These are phyloP conservation scores for Juncus inflexus DNA, from an alignment of 176 grass and related monocot genomes.

Conservation along the genomic window DNA sequence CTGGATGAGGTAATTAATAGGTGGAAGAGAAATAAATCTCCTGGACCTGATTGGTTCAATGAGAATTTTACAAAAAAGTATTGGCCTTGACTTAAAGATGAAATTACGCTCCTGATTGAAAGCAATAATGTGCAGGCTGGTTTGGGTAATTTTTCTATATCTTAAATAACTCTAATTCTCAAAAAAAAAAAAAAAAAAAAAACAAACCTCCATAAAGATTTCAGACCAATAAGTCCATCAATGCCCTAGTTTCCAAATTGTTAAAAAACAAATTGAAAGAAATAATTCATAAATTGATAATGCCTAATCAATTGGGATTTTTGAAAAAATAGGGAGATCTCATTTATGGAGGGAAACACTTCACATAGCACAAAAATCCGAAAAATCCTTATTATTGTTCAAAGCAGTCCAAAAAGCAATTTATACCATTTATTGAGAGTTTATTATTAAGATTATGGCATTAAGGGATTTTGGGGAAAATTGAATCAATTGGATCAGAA, in stretches of 20 bases:
- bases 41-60: background rate
- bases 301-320: background rate
- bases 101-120: background rate
- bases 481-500: background rate
- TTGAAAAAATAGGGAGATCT: background rate
- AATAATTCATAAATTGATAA: background rate
- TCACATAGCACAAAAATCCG: background rate
- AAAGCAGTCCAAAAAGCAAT: slow-evolving; percentile 10
- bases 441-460: background rate
- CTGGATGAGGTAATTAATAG: too few species aligned
- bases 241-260: slow-evolving; percentile 7
- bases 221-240: background rate
- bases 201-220: background rate
- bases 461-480: background rate
- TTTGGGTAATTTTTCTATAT: background rate
- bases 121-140: too few species aligned
- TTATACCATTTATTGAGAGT: background rate
- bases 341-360: background rate
- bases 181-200: background rate
- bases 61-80: background rate
- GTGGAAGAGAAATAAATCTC: background rate
- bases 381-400: background rate
- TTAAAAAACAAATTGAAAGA: background rate
- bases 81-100: background rate
- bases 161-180: background rate